phyloP scores from a whole-genome alignment of 176 grass and related monocot species.

The Triticum timopheevii region DNA sequence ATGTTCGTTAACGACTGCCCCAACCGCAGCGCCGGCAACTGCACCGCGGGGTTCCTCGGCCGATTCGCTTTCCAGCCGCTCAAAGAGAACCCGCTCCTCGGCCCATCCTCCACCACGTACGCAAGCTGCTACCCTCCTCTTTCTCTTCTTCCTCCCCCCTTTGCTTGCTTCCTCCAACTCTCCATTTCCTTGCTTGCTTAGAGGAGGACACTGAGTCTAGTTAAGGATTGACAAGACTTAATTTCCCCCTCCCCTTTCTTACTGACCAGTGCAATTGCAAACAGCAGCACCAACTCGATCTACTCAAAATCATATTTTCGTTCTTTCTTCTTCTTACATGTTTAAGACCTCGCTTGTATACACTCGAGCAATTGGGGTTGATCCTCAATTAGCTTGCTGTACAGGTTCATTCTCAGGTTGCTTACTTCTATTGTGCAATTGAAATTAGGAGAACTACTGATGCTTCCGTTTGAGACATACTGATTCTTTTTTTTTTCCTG shows the following conservation, averaged over 20 bases:
- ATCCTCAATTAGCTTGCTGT: neutral
- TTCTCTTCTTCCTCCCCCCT: neutral
- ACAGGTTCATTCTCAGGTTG: neutral
- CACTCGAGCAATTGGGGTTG: neutral
- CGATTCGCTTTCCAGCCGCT: conserved; percentile 83
- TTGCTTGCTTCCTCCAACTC: neutral
- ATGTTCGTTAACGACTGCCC: conserved; percentile 95
- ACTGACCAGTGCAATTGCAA: neutral
- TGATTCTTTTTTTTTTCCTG: neutral
- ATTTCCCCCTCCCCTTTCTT: neutral
- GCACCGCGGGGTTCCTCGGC: conserved; percentile 58
- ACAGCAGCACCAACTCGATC: neutral
- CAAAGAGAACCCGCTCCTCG: conserved; percentile 87
- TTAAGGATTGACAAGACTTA: too few relatives aligned
- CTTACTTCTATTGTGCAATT: neutral
- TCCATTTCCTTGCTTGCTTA: too few relatives aligned
- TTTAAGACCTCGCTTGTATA: neutral
- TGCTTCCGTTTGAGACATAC: neutral
- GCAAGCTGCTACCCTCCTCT: neutral
- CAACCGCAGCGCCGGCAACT: conserved; percentile 25
- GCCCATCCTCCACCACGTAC: conserved; percentile 77
- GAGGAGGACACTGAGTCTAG: too few relatives aligned
- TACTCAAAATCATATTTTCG: neutral
- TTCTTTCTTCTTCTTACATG: too few relatives aligned
- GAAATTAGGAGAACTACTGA: too few relatives aligned